Base-by-base conservation (phyloP, 441 rosid genomes). In the Theobroma grandiflorum region DNA sequence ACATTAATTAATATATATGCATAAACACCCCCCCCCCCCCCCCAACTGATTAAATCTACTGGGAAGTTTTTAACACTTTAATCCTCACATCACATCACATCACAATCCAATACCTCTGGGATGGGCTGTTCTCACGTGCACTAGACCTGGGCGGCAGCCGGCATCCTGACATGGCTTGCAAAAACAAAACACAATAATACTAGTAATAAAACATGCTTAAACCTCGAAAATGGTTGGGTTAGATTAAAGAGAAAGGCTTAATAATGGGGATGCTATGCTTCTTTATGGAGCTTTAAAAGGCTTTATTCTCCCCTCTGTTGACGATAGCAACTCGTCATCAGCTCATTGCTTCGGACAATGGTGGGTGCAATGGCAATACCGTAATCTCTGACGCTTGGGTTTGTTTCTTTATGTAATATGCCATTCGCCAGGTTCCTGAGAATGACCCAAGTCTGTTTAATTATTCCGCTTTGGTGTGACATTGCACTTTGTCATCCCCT, bases 351-450 rank as follows among this genome's bases (percentile, higher is more conserved):
- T 47, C 11, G 72, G 61, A 35, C 12, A 18, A 52, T 15, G 18
- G 75, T 40, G 16, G 76, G 68, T 57, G 64, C 37, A 37, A 73
- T 15, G 37, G 68, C 49, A 37, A 49, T 31, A 79, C 78, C 81
- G 86, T 67, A 77, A 80, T 78, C 81, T 80, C 69, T 83, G 81
- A 77, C 81, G 79, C 12, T 58, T 49, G 15, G 20, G 20, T 72
- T 72, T 76, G 49, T 65, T 70, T 62, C 9, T 37, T 20, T 49
- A 62, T 12, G 35, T 31, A 26, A n/a, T 6, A 61, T 4, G 33
- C 37, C 63, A 22, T 74, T 22, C 15, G 22, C 22, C 8, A 49
- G 40, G 42, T n/a, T 64, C 31, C 8, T 49, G 75, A 78, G 72
- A 74, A 74, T 69, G 71, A 82, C 75, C 66, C 1, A 81, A 70